Conservation (phyloP, 805 yeast genomes). For the Osmozyma mogii region DNA sequence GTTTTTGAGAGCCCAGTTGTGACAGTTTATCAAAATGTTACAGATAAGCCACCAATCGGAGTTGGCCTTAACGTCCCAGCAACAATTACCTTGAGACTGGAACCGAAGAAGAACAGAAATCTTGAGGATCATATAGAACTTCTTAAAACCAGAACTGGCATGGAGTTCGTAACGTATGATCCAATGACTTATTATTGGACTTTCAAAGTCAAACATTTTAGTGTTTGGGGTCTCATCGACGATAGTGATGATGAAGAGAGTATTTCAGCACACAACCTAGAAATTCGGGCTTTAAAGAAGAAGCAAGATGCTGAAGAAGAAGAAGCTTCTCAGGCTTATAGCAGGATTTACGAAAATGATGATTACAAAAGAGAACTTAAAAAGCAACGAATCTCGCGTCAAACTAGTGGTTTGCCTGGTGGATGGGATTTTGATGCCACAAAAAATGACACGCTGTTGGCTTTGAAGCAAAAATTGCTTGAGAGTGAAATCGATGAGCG, state of each 20-base stretch:
- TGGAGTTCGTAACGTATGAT: conserved; percentile 74
- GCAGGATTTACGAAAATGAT: conserved; percentile 24
- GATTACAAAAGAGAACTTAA: conserved; percentile 25
- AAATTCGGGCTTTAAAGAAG: conserved; percentile 24
- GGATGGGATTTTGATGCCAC: conserved; percentile 21
- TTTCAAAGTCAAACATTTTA: conserved; percentile 82
- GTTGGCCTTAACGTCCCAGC: conserved; percentile 73
- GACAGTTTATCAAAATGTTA: conserved; percentile 46
- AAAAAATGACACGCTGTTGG: conserved; percentile 14
- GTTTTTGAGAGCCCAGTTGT: conserved; percentile 43
- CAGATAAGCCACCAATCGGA: conserved; percentile 51
- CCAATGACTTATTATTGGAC: conserved; percentile 70
- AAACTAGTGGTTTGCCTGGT: conserved; percentile 30
- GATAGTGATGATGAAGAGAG: conserved; percentile 42
- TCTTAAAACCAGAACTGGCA: conserved; percentile 51
- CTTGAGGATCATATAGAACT: conserved; percentile 38
- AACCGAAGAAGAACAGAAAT: conserved; percentile 42
- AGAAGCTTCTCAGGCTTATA: conserved; percentile 24
- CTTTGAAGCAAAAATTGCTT: conserved; percentile 23
- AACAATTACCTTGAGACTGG: conserved; percentile 56
- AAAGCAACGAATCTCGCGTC: conserved; percentile 22
- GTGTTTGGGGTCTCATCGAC: conserved; percentile 85
- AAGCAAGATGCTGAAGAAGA: conserved; percentile 36
- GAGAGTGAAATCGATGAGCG: conserved; percentile 23
- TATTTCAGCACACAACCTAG: conserved; percentile 7